Base-by-base conservation (phyloP, 768 basidiomycete species). In the Tricholoma saponaceum region DNA sequence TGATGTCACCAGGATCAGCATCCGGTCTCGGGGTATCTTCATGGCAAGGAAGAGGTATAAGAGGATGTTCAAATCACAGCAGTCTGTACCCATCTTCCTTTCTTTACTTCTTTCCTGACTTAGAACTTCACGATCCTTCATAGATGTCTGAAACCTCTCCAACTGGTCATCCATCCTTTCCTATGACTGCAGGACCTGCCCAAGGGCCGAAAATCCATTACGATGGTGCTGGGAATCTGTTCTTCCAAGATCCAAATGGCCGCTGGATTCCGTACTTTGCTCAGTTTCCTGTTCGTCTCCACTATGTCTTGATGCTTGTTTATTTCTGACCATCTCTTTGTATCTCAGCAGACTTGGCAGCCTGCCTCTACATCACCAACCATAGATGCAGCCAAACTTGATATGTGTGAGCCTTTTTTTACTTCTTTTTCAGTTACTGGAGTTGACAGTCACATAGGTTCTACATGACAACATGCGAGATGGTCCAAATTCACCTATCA, bases 191-290 rank as follows among this genome's bases (percentile, higher is more conserved):
- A 49, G 46, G 46, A 49, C 13, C 46, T 49, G 13, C 46, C 14
- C 46, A 26, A 49, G 46, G 12, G 12, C 53, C 39, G 2, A 43
- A 28, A 37, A 54, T 54, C 23, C 53, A 41, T 43, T 54, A 54
- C 14, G 22, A 54, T 18, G 39, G 28, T 39, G 53, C 53, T 43
- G 53, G 53, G 2, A 41, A 35, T 28, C 53, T 9, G 12, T 37
- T 54, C 43, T 54, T 37, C 25, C 53, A 54, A 41, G 53, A 54
- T 54, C 3, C 12, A 14, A 37, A 37, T 37, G 53, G 53, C 53
- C 14, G 37, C 14, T 54, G 37, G 37, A 43, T 54, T 18, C 53
- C 25, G 5, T 54, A 54, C 53, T 54, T 39, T 26, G 22, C 37
- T 41, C 53, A 54, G 7, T 53, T 37, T 53, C 52, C 52, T 53